Evolutionary conservation across 176 grass and related monocot genomes (phyloP), one percentile per base, ranked within the genome.

Genomic region (Lolium perenne): DNA sequence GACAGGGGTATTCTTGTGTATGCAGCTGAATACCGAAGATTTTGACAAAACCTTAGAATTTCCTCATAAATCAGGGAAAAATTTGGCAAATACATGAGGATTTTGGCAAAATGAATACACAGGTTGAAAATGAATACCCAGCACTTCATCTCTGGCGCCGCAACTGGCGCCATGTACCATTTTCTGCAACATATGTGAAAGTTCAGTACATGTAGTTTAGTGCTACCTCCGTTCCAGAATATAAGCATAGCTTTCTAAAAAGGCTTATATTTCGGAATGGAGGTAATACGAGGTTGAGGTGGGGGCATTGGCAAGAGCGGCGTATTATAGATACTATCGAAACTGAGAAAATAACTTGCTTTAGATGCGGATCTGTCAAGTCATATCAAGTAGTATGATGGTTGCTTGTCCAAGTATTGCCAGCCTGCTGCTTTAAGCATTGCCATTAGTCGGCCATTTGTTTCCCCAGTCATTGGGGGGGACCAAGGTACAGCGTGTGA

Each of bases 361-460:
- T 50, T 62, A 53, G 74, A 62, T 60, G 63, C 1, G 25, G 53
- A 53, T 29, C 35, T 88, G 43, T 83, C 38, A 70, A 83, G 62
- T 83, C 61, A 83, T 83, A 59, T 76, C 38, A 59, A 83, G 71
- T 68, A 83, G 71, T 68, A 3, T 6, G 38, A 2, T 70, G 38
- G 4, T 58, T 2, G 1, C 54, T 53, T 53, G 14, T 43, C 23
- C 0, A 40, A 85, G 46, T 55, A 54, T 63, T 61, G 41, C 26
- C 53, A 59, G 51, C 21, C 14, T 72, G 64, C 74, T 71, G 41
- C 53, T 71, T 83, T 78, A 70, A 78, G 80, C 40, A 72, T 79
- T 72, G 63, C 56, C 56, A 72, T 79, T 83, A 71, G 26, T 61
- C 18, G 4, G 54, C 63, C n/a, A 62, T 69, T 41, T 60, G 50